phyloP scores from a whole-genome alignment of 176 grass and related monocot genomes.

The Ensete ventricosum region DNA sequence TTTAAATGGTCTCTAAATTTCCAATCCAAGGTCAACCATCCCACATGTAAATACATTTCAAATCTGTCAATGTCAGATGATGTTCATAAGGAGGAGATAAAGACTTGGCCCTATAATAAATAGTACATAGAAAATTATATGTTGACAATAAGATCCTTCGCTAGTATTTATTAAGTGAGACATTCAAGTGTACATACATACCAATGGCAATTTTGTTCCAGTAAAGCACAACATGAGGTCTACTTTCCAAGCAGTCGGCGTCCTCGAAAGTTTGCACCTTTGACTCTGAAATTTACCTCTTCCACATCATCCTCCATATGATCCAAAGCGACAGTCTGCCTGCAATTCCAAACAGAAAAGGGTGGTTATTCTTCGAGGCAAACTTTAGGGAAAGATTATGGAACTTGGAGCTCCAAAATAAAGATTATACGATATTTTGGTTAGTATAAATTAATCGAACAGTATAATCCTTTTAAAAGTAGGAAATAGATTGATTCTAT shows the following conservation, averaged over 20 bases:
- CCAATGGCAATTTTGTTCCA: neutral
- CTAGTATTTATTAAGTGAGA: neutral
- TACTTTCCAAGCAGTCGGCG: conserved; percentile 74
- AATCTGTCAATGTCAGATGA: too few species aligned
- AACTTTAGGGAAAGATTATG: too few species aligned
- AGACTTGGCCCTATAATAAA: too few species aligned
- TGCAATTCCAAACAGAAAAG: conserved; percentile 13
- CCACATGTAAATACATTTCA: too few species aligned
- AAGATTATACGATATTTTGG: neutral
- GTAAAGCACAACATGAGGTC: neutral
- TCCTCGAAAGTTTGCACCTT: conserved; percentile 68
- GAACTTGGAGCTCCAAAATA: too few species aligned
- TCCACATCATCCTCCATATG: conserved; percentile 56
- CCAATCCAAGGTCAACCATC: too few species aligned
- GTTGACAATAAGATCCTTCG: too few species aligned
- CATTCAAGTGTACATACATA: neutral
- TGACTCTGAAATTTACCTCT: conserved; percentile 63
- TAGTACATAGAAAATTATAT: too few species aligned
- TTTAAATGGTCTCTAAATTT: too few species aligned
- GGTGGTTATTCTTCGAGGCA: too few species aligned
- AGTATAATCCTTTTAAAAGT: neutral
- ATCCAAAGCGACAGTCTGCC: conserved; percentile 78
- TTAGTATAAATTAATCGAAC: neutral
- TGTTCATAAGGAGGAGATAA: too few species aligned
- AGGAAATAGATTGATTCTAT: neutral